Evolutionary conservation across 352 stramenopile species (phyloP).

Genomic region (Phytophthora uliginosa): DNA sequence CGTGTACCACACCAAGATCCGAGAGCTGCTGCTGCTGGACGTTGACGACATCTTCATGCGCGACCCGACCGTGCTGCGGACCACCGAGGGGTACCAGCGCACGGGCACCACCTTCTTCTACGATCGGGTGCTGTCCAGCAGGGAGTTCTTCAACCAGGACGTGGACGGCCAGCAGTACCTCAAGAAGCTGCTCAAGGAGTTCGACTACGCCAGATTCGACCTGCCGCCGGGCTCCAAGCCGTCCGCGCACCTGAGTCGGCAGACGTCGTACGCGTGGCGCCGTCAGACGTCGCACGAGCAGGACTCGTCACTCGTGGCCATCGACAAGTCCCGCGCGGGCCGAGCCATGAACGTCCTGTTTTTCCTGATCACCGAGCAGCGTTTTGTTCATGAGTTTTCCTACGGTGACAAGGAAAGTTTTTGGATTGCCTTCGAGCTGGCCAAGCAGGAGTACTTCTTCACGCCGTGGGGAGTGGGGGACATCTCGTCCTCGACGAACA

Average conservation of each 20-base stretch:
- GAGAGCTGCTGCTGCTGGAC: slow-evolving; percentile 60
- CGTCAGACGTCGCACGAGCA: slow-evolving; percentile 56
- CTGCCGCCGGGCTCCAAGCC: slow-evolving; percentile 24
- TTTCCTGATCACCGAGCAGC: slow-evolving; percentile 58
- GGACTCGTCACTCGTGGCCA: slow-evolving; percentile 65
- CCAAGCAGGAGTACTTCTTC: slow-evolving; percentile 53
- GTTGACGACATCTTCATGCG: slow-evolving; percentile 60
- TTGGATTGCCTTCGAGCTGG: slow-evolving; percentile 52
- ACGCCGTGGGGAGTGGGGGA: slow-evolving; percentile 46
- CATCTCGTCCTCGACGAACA: slow-evolving; percentile 37
- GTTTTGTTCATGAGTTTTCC: slow-evolving; percentile 48
- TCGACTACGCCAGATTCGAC: slow-evolving; percentile 50
- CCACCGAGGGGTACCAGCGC: slow-evolving; percentile 45
- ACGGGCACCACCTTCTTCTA: slow-evolving; percentile 78
- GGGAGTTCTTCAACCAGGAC: slow-evolving; percentile 62
- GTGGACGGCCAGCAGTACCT: slow-evolving; percentile 51
- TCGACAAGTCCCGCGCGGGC: slow-evolving; percentile 54
- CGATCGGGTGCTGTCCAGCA: slow-evolving; percentile 65
- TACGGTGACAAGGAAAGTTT: slow-evolving; percentile 58
- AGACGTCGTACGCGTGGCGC: slow-evolving; percentile 45
- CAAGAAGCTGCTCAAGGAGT: slow-evolving; percentile 45
- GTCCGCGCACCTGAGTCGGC: slow-evolving; percentile 35
- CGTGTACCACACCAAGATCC: slow-evolving; percentile 59
- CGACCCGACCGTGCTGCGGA: slow-evolving; percentile 53
- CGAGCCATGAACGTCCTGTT: slow-evolving; percentile 54